A percentile compares a stretch with the other conserved stretches of the same genome.
phyloP scores from a whole-genome alignment of 176 grass and related monocot species.

The Zea luxurians region DNA sequence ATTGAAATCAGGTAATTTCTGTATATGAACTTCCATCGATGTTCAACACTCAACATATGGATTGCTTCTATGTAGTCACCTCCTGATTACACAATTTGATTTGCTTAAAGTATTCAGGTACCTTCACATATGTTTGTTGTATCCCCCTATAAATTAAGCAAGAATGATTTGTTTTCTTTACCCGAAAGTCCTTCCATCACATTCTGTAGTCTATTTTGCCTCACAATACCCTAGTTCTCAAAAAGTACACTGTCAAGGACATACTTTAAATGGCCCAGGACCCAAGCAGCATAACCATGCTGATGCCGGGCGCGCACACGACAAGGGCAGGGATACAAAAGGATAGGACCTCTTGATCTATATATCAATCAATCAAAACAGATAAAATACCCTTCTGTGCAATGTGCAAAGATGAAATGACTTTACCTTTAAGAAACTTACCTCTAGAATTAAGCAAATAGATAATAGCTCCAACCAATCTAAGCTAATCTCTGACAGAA shows the following conservation, averaged over 20 bases:
- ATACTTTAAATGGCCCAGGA: not conserved
- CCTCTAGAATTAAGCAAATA: not conserved
- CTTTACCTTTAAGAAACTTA: not conserved
- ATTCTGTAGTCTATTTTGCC: not conserved
- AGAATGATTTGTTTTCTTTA: not conserved
- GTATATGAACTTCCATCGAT: not conserved
- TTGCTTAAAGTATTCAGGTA: conserved; percentile 30
- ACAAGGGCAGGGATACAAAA: not conserved
- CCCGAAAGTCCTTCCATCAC: not conserved
- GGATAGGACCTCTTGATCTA: not conserved
- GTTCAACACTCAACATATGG: conserved; percentile 1
- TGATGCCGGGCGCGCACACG: not conserved
- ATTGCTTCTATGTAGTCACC: not conserved
- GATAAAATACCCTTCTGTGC: not conserved
- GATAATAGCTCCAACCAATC: not conserved
- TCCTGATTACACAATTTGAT: conserved; percentile 4
- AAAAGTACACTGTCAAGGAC: not conserved
- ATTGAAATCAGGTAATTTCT: conserved; percentile 70
- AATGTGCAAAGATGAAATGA: not conserved
- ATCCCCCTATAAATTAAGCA: not conserved
- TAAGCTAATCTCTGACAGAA: not conserved
- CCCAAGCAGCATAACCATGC: not conserved
- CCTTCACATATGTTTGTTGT: not conserved
- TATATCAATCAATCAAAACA: not conserved
- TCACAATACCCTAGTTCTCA: not conserved